These are phyloP conservation scores for Noccaea caerulescens DNA, from an alignment of 345 rosid species.

Conservation along the genomic window DNA sequence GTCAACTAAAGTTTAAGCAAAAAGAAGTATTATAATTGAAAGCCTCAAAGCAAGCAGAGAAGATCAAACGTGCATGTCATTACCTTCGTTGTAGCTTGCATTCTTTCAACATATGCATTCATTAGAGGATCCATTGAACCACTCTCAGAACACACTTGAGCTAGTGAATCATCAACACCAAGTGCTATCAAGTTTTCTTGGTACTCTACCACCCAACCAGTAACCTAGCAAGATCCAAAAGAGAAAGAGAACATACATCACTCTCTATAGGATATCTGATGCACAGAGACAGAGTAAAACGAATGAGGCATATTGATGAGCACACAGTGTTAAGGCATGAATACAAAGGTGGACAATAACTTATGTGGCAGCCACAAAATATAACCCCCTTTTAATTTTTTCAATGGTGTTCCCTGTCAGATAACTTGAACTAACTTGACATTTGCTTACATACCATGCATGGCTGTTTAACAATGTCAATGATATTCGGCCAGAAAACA, in stretches of 20 bases:
- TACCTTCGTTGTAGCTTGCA: conserved; percentile 99
- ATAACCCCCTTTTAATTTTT: neutral
- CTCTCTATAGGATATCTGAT: conserved; percentile 31
- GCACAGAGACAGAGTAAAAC: conserved; percentile 19
- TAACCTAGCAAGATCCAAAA: conserved; percentile 62
- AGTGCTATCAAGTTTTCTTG: conserved; percentile 96
- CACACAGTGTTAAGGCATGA: conserved; percentile 12
- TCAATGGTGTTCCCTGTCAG: conserved; percentile 10
- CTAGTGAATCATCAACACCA: conserved; percentile 98
- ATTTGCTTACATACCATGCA: conserved; percentile 28
- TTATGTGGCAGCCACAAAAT: conserved; percentile 13
- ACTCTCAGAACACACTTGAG: conserved; percentile 99
- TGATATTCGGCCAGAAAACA: conserved; percentile 17
- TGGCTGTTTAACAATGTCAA: conserved; percentile 11
- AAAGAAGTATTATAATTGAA: neutral
- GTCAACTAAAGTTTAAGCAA: conserved; percentile 19
- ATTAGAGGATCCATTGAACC: conserved; percentile 99
- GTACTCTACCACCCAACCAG: conserved; percentile 99
- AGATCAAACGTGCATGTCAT: conserved; percentile 25
- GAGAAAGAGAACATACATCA: conserved; percentile 40
- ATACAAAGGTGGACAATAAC: neutral
- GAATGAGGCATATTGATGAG: conserved; percentile 24
- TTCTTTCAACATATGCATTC: conserved; percentile 97
- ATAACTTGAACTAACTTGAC: conserved; percentile 22
- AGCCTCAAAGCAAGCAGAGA: conserved; percentile 9